Percentiles rank a stretch among this genome's conserved stretches.
These are phyloP conservation scores for Williopsis jadinii DNA, from an alignment of 1,139 yeast genomes.

Conservation along the genomic window DNA sequence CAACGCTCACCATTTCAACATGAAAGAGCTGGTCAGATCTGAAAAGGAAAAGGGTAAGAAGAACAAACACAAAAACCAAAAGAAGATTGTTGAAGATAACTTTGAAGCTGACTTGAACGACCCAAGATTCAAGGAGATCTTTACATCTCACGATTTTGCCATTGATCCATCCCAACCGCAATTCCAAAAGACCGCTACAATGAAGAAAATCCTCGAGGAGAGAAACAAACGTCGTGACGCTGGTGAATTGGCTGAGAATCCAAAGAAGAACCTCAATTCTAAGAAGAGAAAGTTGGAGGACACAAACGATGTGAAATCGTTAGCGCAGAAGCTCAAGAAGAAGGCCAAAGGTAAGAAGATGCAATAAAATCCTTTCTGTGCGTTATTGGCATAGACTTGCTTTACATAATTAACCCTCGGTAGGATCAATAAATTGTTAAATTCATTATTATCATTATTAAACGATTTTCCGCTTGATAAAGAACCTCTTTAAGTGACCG, in stretches of 20 bases:
- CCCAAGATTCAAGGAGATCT: conserved; percentile 82
- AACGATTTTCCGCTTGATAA: conserved; percentile 49
- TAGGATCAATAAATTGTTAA: neutral
- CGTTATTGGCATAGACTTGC: neutral
- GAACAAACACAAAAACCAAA: conserved; percentile 46
- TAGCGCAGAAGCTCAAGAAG: conserved; percentile 35
- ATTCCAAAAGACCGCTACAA: conserved; percentile 79
- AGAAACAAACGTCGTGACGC: conserved; percentile 48
- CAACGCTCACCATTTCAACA: conserved; percentile 54
- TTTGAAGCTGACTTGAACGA: conserved; percentile 67
- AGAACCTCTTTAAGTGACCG: conserved; percentile 50
- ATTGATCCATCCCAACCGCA: conserved; percentile 87
- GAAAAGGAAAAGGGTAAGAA: conserved; percentile 50
- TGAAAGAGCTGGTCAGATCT: conserved; percentile 71
- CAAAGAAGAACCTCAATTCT: conserved; percentile 6
- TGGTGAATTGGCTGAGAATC: conserved; percentile 6
- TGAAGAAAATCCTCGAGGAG: conserved; percentile 75
- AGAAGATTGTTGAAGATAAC: conserved; percentile 49
- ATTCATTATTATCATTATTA: neutral
- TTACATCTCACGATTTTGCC: conserved; percentile 85
- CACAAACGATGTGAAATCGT: conserved; percentile 20
- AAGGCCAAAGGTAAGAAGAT: conserved; percentile 19
- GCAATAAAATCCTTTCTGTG: conserved; percentile 1
- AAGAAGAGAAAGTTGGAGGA: conserved; percentile 15
- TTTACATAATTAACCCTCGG: neutral